Base-by-base conservation (phyloP, 169 alveolate species). In the Plasmodium cynomolgi region DNA sequence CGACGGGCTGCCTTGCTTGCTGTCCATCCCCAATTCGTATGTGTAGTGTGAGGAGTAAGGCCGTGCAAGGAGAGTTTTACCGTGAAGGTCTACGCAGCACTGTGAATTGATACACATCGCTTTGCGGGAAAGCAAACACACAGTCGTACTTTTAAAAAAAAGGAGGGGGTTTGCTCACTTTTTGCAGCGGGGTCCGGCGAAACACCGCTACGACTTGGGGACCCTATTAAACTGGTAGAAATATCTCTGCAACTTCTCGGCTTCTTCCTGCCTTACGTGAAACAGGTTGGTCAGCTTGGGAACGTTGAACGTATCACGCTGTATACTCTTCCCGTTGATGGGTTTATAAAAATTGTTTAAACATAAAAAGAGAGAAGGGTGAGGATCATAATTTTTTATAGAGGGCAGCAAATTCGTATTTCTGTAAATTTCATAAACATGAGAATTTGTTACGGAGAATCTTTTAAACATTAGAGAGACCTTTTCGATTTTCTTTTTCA, bases 261-360 rank as follows among this genome's bases (percentile, higher is more conserved):
- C 20, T 73, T 91, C 95, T 34, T 91, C 95, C 68, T 91, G 95
- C 39, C 95, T 68, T 71, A 91, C 95, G 47, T 91, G 95, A 91
- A 91, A 91, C 17, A 91, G 15, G 73, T 91, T 91, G 29, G 91
- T 81, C 47, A 91, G 83, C 39, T 82, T 91, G n/a, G 92, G 84
- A 17, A 47, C 62, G 39, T 9, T 79, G 56, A 91, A 91, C 41
- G 44, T 81, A 54, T 91, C 95, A n/a, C 41, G 58, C 33, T 72
- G 37, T 41, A 91, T 37, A 47, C 37, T 81, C 1, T 81, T 54
- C 34, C 50, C 26, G 84, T 81, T 91, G 73, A 91, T 8, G 29
- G 95, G 95, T 17, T 44, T 91, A 44, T 82, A 91, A 31, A 91
- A 91, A 91, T 91, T 73, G 44, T 91, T 91, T 71, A 91, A 81